Conservation (phyloP, 257 asterid species). For the Cynanchum wilfordii region DNA sequence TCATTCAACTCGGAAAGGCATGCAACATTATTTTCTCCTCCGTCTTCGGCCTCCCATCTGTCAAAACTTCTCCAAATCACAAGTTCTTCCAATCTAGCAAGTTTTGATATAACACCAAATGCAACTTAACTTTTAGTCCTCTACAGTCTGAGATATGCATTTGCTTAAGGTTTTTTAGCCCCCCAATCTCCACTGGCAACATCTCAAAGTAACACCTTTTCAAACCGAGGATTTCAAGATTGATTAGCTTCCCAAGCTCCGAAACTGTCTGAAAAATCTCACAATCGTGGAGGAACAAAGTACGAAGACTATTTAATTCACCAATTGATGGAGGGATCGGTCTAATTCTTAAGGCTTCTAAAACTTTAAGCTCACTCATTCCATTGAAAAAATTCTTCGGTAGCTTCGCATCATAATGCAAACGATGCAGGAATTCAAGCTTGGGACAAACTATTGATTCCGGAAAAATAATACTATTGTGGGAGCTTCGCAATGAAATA, state of each 20-base stretch:
- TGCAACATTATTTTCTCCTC: neutral
- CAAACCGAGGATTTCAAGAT: constrained; percentile 18
- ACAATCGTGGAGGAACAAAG: neutral
- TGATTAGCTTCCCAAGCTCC: constrained; percentile 6
- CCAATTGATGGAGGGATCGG: neutral
- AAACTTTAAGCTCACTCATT: constrained; percentile 8
- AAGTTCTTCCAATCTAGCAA: constrained; percentile 17
- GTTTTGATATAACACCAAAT: constrained; percentile 5
- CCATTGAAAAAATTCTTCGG: neutral
- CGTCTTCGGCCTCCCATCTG: neutral
- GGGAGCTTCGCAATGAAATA: neutral
- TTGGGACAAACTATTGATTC: neutral
- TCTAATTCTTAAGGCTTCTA: neutral
- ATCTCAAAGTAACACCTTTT: neutral
- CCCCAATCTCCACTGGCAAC: constrained; percentile 16
- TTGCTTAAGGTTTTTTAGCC: constrained; percentile 3
- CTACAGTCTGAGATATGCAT: neutral
- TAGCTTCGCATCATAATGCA: neutral
- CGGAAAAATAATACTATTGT: neutral
- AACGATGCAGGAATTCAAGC: neutral
- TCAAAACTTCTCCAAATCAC: neutral
- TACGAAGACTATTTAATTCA: constrained; percentile 3
- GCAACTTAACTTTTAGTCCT: neutral
- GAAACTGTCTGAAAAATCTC: neutral
- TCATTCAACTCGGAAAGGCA: neutral